Evolutionary conservation across 2,329 filamentous ascomycete species (phyloP), one percentile per base, ranked within the genome.

Genomic region (Venturia asperata): DNA sequence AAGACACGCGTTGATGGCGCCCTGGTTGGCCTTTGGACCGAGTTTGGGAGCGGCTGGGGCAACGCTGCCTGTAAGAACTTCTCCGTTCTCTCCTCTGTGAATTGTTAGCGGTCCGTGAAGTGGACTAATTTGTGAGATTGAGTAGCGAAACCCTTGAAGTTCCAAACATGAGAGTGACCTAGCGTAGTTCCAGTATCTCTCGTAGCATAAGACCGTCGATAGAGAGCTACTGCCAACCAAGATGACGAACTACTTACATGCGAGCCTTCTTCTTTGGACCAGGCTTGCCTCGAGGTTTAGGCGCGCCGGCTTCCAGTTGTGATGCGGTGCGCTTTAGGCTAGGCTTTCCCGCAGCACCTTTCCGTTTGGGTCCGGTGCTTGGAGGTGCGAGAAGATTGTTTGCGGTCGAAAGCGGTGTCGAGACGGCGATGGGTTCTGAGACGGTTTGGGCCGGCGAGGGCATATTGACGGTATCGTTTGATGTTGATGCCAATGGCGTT

Each of bases 231-330:
- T 45, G 61, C 13, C 21, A 3, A n/a, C 39, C 1, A 19, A 63
- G 27, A 24, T 2, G 17, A 63, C 9, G 10, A 37, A 24, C 21
- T 64, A 88, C 92, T 79, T 88, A 97, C 93, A 96, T 79, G 82
- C 89, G 87, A 69, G 90, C 87, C 80, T 95, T 96, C 85, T 97
- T 96, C 85, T 97, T 97, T 0, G 93, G 93, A 7, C 93, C 93
- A 7, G 94, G 93, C 80, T 96, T 95, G 74, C 89, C 89, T 74
- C 90, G 82, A 64, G 87, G 81, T 76, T 90, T 92, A n/a, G 87
- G 81, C 34, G 79, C 73, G 42, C 80, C 81, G 68, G 42, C 39
- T 17, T 61, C 55, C 78, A 74, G 71, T 76, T 77, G 80, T 71
- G 76, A 78, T 66, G 76, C 75, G 67, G 77, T 77, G 73, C 86